These are phyloP conservation scores for Quambalaria eucalypti DNA, from an alignment of 1,284 basidiomycete species.

Conservation along the genomic window DNA sequence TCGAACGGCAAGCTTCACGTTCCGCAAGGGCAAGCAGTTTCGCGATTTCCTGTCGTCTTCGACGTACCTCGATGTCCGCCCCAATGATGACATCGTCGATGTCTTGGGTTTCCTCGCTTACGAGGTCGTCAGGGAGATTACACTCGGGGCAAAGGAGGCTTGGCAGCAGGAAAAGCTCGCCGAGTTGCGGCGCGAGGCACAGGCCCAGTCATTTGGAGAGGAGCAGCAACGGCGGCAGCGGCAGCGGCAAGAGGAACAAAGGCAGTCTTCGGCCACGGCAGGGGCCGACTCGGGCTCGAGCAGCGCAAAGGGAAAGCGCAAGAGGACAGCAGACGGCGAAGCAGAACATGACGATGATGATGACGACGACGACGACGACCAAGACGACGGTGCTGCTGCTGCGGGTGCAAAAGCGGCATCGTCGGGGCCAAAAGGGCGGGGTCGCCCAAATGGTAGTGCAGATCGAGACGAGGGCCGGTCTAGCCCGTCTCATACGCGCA, in stretches of 20 bases:
- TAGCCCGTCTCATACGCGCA: no score
- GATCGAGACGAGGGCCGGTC: no score
- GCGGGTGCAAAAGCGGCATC: no score
- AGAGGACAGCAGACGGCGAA: neutral
- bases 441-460: no score
- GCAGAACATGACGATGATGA: neutral
- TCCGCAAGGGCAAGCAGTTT: slow-evolving; percentile 90
- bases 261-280: neutral
- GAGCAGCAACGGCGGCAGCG: neutral
- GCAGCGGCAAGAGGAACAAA: neutral
- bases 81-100: slow-evolving; percentile 90
- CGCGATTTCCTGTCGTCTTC: slow-evolving; percentile 90
- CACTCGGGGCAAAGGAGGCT: slow-evolving; percentile 51
- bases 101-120: slow-evolving; percentile 94
- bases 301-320: neutral
- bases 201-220: neutral
- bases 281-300: neutral
- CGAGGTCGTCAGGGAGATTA: slow-evolving; percentile 89
- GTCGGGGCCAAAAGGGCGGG: no score
- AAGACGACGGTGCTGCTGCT: no score
- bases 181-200: slow-evolving; percentile 1
- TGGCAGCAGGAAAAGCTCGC: slow-evolving; percentile 25
- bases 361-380: neutral
- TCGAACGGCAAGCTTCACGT: slow-evolving; percentile 91
- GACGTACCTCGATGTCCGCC: slow-evolving; percentile 74